phyloP scores from a whole-genome alignment of 1,284 basidiomycete genomes.

The Schizophyllum commune region DNA sequence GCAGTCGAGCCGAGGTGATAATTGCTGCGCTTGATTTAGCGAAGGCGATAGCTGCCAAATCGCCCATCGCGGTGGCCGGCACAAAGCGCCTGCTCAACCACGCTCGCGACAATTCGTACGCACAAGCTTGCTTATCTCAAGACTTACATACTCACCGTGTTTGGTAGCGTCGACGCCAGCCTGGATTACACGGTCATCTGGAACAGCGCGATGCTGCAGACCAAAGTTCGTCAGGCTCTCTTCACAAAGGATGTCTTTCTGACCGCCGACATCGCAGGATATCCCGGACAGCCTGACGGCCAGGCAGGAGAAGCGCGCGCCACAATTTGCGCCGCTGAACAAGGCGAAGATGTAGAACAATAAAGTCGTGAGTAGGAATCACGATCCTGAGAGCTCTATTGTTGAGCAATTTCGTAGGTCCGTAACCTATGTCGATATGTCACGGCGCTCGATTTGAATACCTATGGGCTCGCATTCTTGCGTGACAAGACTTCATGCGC shows the following conservation, averaged over 20 bases:
- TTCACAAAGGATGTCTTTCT: neutral
- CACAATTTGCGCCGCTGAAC: constrained; percentile 23
- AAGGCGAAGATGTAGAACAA: neutral
- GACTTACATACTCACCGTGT: neutral
- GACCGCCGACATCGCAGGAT: constrained; percentile 18
- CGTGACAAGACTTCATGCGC: too few species aligned
- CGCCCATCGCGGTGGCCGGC: constrained; percentile 73
- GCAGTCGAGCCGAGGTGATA: constrained; percentile 52
- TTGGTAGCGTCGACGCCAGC: constrained; percentile 66
- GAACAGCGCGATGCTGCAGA: constrained; percentile 70
- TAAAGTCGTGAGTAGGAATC: too few species aligned
- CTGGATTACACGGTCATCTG: constrained; percentile 74
- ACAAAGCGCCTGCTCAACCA: constrained; percentile 78
- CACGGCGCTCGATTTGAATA: too few species aligned
- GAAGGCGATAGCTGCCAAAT: constrained; percentile 64
- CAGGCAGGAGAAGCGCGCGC: constrained; percentile 19
- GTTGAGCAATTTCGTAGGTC: too few species aligned
- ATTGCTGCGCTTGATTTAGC: constrained; percentile 62
- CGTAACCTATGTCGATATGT: too few species aligned
- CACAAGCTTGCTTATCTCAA: constrained; percentile 4
- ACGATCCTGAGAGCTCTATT: too few species aligned
- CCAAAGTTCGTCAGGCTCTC: constrained; percentile 52
- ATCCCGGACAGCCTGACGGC: constrained; percentile 25
- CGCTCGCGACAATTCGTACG: constrained; percentile 69
- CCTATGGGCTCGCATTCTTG: too few species aligned